These are phyloP conservation scores for Hirschfeldia incana DNA, from an alignment of 345 rosid species.

Conservation along the genomic window DNA sequence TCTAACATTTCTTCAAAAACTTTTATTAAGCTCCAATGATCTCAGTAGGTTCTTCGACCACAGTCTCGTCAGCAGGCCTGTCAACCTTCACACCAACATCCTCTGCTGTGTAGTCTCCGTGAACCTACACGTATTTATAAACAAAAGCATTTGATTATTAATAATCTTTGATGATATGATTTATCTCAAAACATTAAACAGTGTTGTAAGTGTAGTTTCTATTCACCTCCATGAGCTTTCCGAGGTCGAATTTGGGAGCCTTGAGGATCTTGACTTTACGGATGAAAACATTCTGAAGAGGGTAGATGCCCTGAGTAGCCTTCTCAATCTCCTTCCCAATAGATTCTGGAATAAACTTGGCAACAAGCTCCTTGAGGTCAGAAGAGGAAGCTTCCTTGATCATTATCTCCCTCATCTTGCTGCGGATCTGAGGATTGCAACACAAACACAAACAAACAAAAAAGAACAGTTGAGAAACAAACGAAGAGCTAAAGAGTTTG, in stretches of 20 bases:
- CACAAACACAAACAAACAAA: neutral
- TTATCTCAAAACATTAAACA: neutral
- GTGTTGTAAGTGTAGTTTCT: neutral
- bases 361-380: conserved; percentile 83
- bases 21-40: conserved; percentile 52
- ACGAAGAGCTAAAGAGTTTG: neutral
- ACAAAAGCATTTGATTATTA: neutral
- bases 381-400: conserved; percentile 74
- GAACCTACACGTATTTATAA: conserved; percentile 52
- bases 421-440: conserved; percentile 66
- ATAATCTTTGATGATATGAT: neutral
- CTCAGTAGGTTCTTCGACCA: conserved; percentile 56
- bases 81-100: conserved; percentile 85
- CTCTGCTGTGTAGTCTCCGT: conserved; percentile 70
- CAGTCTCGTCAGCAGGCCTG: conserved; percentile 74
- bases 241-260: conserved; percentile 96
- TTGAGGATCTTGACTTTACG: conserved; percentile 93
- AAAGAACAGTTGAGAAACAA: neutral
- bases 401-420: conserved; percentile 95
- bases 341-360: conserved; percentile 76
- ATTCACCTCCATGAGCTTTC: conserved; percentile 88
- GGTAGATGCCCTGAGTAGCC: conserved; percentile 77
- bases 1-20: conserved; percentile 16
- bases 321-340: conserved; percentile 92
- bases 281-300: conserved; percentile 85